Conservation (phyloP, 148 eudicot species). For the Agrostemma githago region DNA sequence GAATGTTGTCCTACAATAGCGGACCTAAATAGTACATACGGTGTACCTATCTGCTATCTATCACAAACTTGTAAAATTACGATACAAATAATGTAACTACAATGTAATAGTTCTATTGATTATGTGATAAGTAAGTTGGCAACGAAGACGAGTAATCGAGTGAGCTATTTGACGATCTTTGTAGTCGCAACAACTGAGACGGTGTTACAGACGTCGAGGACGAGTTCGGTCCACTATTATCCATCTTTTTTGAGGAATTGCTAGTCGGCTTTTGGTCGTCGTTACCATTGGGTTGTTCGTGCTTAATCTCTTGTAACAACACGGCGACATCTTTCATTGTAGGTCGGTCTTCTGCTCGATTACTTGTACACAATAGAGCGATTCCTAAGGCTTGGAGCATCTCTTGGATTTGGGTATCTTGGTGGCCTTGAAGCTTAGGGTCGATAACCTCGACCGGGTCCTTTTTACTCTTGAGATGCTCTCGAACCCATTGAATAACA, state of each 20-base stretch:
- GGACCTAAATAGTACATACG: neutral
- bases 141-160: slow-evolving; percentile 63
- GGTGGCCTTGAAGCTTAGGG: slow-evolving; percentile 59
- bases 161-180: slow-evolving; percentile 57
- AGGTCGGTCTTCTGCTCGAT: slow-evolving; percentile 72
- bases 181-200: slow-evolving; percentile 42
- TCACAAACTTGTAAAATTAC: neutral
- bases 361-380: slow-evolving; percentile 74
- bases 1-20: slow-evolving; percentile 10
- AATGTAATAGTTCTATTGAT: slow-evolving; percentile 14
- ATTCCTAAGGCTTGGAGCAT: slow-evolving; percentile 89
- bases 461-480: slow-evolving; percentile 58
- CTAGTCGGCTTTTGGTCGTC: slow-evolving; percentile 36
- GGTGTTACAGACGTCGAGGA: slow-evolving; percentile 46
- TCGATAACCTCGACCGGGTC: slow-evolving; percentile 69
- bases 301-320: slow-evolving; percentile 53
- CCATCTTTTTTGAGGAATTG: slow-evolving; percentile 22
- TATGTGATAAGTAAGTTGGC: slow-evolving; percentile 28
- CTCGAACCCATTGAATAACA: slow-evolving; percentile 75
- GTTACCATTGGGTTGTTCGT: slow-evolving; percentile 40
- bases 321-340: slow-evolving; percentile 90
- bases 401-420: slow-evolving; percentile 74
- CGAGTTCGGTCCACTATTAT: slow-evolving; percentile 19
- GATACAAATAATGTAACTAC: neutral
- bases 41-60: neutral